Base-by-base conservation (phyloP, 2,329 filamentous ascomycete species). In the Exophiala sp. region DNA sequence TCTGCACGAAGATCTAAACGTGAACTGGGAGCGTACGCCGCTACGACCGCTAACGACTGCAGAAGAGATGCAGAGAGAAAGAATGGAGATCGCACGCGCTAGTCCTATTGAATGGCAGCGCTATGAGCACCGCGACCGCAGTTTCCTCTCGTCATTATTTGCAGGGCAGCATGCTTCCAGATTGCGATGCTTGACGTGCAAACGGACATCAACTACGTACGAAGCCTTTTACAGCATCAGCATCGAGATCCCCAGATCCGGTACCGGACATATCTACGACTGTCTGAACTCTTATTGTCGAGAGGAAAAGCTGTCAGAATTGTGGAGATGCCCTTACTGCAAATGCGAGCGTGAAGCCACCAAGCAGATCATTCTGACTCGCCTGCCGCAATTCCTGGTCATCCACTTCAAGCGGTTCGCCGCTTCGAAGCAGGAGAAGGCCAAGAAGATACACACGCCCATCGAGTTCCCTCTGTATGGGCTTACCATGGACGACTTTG, bases 1-100 rank as follows among this genome's bases (percentile, higher is more conserved):
- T 61, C 77, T 97, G 10, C 87, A 92, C 63, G 88, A 94, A 66
- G 94, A 99, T 70, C 85, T 95, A 4, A 95, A 96, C 67, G 71
- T 78, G 5, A 78, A 80, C 29, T 87, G 83, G 75, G 76, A 82
- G 57, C 75, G 79, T 49, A 76, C 74, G 2, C 82, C 80, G 1
- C 72, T 86, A 2, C 77, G 78, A 46, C 76, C 78, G 4, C 72
- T 87, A 38, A 84, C 80, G 0, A 76, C 78, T 12, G 71, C 78
- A 21, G 79, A 87, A 65, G 84, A 87, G 67, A 72, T 79, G 61
- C 75, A 75, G 46, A 78, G 85, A 20, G 84, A 87, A 64, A 71
- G 75, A 16, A 78, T 83, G 68, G 79, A 82, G 0, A 78, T 82
- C 10, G 75, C 85, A 55, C 75, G 85, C 51, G 86, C 85, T n/a